These are phyloP conservation scores for Geum urbanum DNA, from an alignment of 306 rosid species.

Conservation along the genomic window DNA sequence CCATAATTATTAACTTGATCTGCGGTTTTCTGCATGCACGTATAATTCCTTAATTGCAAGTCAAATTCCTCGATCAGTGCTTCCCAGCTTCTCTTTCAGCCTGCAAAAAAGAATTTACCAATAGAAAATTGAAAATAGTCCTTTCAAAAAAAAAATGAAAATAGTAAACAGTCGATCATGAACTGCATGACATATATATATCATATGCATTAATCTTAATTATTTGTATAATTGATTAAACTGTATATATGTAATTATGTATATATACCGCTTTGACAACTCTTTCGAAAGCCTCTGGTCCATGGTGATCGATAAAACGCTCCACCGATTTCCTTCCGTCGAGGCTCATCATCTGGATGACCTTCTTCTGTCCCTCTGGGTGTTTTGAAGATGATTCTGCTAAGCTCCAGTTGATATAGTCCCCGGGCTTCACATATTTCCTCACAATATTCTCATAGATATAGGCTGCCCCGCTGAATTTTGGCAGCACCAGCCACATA, in stretches of 20 bases:
- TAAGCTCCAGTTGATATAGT: conserved; percentile 12
- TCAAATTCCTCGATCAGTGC: conserved; percentile 32
- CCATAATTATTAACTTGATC: too few species aligned
- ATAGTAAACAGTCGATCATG: neutral
- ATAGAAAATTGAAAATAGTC: neutral
- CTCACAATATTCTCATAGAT: conserved; percentile 70
- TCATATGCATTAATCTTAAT: neutral
- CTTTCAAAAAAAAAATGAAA: neutral
- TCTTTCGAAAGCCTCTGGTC: conserved; percentile 67
- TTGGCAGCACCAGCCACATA: conserved; percentile 79
- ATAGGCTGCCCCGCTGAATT: conserved; percentile 89
- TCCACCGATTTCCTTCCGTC: conserved; percentile 82
- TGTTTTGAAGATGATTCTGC: conserved; percentile 18
- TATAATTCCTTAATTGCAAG: neutral
- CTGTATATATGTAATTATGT: neutral
- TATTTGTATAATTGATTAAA: neutral
- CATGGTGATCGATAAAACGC: conserved; percentile 56
- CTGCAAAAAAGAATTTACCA: conserved; percentile 37
- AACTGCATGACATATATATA: neutral
- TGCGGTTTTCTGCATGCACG: neutral
- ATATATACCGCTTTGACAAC: conserved; percentile 57
- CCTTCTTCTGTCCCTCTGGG: conserved; percentile 55
- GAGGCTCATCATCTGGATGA: conserved; percentile 70
- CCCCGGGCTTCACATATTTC: conserved; percentile 52
- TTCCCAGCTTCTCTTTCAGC: conserved; percentile 85